These are phyloP conservation scores for Helianthus tuberosus DNA, from an alignment of 129 eudicot species.

Conservation along the genomic window DNA sequence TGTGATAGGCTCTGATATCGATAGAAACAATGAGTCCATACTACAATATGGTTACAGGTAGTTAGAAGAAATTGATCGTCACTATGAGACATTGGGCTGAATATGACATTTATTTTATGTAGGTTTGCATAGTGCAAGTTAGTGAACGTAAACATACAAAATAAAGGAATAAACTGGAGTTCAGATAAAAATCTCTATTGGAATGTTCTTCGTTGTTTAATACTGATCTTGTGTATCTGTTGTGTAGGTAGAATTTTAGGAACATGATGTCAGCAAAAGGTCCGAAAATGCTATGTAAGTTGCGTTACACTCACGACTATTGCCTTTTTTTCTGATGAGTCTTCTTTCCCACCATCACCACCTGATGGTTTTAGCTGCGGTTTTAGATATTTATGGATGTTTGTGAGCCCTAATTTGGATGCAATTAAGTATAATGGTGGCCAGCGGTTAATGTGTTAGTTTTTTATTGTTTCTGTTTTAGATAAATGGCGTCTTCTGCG, in stretches of 20 bases:
- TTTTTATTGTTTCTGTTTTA: too few relatives aligned
- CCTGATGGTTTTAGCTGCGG: not conserved
- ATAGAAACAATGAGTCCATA: conserved; percentile 58
- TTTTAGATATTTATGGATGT: not conserved
- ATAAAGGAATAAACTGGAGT: conserved; percentile 89
- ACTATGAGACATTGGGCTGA: conserved; percentile 11
- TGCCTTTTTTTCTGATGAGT: too few relatives aligned
- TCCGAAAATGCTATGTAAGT: too few relatives aligned
- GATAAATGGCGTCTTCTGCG: too few relatives aligned
- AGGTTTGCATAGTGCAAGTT: conserved; percentile 91
- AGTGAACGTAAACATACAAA: conserved; percentile 71
- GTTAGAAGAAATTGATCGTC: not conserved
- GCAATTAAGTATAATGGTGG: not conserved
- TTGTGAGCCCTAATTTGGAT: conserved; percentile 3
- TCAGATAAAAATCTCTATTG: conserved; percentile 74
- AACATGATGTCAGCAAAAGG: not conserved
- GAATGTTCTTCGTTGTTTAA: too few relatives aligned
- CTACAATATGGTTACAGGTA: conserved; percentile 92
- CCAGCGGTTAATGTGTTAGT: not conserved
- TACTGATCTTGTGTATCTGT: too few relatives aligned
- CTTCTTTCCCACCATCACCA: too few relatives aligned
- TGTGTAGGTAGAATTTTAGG: too few relatives aligned
- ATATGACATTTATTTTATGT: conserved; percentile 17
- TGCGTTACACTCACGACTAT: too few relatives aligned
- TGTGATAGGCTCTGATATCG: conserved; percentile 62